phyloP scores from a whole-genome alignment of 192 early-diverging fungal genomes.

The Backusella mclennaniae region DNA sequence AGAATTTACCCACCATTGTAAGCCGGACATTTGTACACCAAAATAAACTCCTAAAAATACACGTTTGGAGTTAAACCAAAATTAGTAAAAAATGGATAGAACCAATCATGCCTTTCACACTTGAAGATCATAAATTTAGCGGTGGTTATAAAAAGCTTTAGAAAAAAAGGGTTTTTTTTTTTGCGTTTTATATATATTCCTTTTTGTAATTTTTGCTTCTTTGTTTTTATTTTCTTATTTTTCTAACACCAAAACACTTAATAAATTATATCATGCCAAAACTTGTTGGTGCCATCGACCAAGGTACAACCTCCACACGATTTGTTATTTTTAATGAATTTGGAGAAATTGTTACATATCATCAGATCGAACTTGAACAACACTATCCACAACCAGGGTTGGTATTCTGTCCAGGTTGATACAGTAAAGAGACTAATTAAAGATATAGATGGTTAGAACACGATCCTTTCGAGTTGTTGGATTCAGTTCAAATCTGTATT shows the following conservation, averaged over 20 bases:
- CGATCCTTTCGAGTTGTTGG: constrained; percentile 73
- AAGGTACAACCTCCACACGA: constrained; percentile 89
- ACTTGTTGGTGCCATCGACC: constrained; percentile 86
- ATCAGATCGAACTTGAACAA: constrained; percentile 83
- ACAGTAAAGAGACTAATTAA: too few relatives aligned
- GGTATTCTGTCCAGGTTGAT: not conserved
- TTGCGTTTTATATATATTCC: not conserved
- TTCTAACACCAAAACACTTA: not conserved
- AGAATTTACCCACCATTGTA: constrained; percentile 46
- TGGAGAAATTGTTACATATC: constrained; percentile 66
- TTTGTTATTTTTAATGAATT: constrained; percentile 87
- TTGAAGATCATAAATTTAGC: not conserved
- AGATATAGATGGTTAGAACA: constrained; percentile 79
- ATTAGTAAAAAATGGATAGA: constrained; percentile 2
- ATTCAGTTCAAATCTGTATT: constrained; percentile 66
- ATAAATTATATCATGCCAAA: constrained; percentile 37
- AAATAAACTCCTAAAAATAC: not conserved
- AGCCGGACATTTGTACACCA: constrained; percentile 44
- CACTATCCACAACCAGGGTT: constrained; percentile 75
- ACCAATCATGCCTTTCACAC: not conserved
- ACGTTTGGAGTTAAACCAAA: not conserved
- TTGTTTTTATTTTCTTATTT: not conserved
- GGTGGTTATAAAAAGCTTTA: not conserved
- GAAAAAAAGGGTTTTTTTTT: not conserved
- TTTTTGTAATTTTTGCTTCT: not conserved